phyloP scores from a whole-genome alignment of 257 asterid species.

The Henckelia pumila region DNA sequence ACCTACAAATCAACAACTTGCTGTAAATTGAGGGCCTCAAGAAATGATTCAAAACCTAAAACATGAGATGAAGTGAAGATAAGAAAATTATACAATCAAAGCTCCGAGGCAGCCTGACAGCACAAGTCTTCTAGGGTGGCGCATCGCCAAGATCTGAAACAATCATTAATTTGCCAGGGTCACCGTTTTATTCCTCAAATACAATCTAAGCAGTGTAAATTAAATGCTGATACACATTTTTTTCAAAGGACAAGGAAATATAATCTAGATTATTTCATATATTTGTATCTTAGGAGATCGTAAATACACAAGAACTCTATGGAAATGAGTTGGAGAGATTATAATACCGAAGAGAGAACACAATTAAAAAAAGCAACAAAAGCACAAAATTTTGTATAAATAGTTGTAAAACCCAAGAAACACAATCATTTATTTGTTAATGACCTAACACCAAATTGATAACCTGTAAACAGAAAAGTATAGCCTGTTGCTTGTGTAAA shows the following conservation, averaged over 20 bases:
- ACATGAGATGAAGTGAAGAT: not conserved
- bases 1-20: constrained; percentile 30
- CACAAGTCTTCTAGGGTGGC: constrained; percentile 91
- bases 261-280: not conserved
- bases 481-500: not conserved
- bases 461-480: not conserved
- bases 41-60: not conserved
- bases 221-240: not conserved
- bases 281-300: not conserved
- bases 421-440: not conserved
- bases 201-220: not conserved
- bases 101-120: constrained; percentile 93
- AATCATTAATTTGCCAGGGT: not conserved
- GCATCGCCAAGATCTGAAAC: constrained; percentile 90
- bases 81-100: constrained; percentile 3
- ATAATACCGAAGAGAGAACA: not conserved
- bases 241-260: not conserved
- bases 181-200: not conserved
- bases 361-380: not conserved
- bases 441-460: not conserved
- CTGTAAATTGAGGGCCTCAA: not conserved
- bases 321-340: not conserved
- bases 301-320: not conserved
- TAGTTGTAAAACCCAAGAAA: not conserved
- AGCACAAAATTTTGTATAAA: not conserved